Conservation (phyloP, 2,329 filamentous ascomycete genomes). For the Fusarium longipes region DNA sequence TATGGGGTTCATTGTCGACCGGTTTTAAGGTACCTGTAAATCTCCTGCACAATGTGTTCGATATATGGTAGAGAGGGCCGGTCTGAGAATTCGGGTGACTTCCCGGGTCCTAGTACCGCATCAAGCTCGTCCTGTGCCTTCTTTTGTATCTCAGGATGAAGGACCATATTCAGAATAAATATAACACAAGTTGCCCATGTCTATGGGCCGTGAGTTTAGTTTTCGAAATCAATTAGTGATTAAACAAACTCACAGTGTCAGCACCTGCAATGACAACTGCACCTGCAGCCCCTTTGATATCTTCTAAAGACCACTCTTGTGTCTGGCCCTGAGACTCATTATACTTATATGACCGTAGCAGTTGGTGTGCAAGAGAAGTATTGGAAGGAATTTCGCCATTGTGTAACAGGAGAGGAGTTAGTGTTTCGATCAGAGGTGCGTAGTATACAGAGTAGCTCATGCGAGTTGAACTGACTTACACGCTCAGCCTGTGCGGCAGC, state of each 20-base stretch:
- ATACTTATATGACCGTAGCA: constrained; percentile 35
- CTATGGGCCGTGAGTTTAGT: constrained; percentile 28
- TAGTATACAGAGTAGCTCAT: background rate
- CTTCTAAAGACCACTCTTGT: constrained; percentile 51
- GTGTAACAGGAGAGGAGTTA: constrained; percentile 23
- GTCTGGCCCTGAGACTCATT: constrained; percentile 24
- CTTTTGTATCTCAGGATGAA: constrained; percentile 57
- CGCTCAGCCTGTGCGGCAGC: constrained; percentile 44
- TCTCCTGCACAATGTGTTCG: constrained; percentile 59
- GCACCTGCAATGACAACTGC: constrained; percentile 62
- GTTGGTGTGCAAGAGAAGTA: constrained; percentile 43
- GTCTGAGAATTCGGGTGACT: constrained; percentile 61
- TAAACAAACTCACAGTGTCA: constrained; percentile 51
- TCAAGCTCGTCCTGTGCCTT: constrained; percentile 62
- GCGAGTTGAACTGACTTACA: constrained; percentile 35
- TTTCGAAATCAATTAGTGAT: constrained; percentile 39
- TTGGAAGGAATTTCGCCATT: constrained; percentile 30
- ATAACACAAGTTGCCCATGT: constrained; percentile 51
- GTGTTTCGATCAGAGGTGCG: background rate
- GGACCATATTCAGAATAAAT: constrained; percentile 57
- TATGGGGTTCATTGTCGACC: background rate
- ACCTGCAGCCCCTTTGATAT: constrained; percentile 62
- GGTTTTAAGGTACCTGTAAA: constrained; percentile 49
- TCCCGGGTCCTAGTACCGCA: constrained; percentile 52
- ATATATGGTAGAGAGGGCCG: constrained; percentile 56